Evolutionary conservation across 768 basidiomycete genomes (phyloP).

Genomic region (Tulasnella calospora): DNA sequence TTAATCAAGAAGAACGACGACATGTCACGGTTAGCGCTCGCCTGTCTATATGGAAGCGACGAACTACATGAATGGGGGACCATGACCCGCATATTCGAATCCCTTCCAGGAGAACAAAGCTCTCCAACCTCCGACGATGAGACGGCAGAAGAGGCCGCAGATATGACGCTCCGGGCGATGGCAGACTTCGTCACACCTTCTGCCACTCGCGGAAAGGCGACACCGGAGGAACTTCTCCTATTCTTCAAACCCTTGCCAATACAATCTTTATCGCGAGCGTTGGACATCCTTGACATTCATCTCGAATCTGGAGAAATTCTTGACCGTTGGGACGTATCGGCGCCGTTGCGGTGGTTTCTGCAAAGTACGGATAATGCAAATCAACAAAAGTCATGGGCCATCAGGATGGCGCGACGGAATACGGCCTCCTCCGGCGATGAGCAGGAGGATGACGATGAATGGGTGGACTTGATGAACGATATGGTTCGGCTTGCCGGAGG

Average conservation of each 20-base stretch:
- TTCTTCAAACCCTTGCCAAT: constrained; percentile 80
- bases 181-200: constrained; percentile 75
- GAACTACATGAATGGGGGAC: constrained; percentile 66
- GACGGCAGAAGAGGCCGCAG: constrained; percentile 66
- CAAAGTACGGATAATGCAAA: constrained; percentile 59
- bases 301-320: constrained; percentile 91
- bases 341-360: constrained; percentile 85
- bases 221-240: constrained; percentile 64
- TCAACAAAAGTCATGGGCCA: constrained; percentile 81
- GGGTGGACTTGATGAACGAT: constrained; percentile 84
- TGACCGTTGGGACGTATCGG: constrained; percentile 78
- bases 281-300: constrained; percentile 91
- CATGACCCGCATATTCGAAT: constrained; percentile 94
- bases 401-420: constrained; percentile 66
- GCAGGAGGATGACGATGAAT: constrained; percentile 62
- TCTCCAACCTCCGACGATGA: constrained; percentile 45
- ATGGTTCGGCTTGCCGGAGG: constrained; percentile 73
- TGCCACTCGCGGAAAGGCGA: constrained; percentile 50
- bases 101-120: constrained; percentile 85
- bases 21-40: constrained; percentile 78
- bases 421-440: constrained; percentile 47
- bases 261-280: constrained; percentile 66
- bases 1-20: constrained; percentile 78
- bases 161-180: constrained; percentile 75
- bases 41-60: constrained; percentile 80